phyloP scores from a whole-genome alignment of 768 basidiomycete species.

The Macrocybe gigantea region DNA sequence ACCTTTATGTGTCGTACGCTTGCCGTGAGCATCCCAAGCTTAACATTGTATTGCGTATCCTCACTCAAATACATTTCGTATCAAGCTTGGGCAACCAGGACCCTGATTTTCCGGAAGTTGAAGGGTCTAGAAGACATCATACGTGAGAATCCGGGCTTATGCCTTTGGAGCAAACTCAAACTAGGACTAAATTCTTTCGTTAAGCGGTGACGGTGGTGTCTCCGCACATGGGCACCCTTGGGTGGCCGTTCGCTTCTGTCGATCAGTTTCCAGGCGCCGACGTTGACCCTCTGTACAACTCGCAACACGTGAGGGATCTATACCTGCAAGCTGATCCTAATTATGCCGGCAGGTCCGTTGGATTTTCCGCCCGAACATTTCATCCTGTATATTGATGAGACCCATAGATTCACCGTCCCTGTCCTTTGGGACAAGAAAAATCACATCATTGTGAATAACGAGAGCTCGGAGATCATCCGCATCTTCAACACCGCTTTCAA shows the following conservation, averaged over 20 bases:
- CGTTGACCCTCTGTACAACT: slow-evolving; percentile 66
- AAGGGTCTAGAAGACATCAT: slow-evolving; percentile 88
- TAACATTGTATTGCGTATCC: slow-evolving; percentile 2
- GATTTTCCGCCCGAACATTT: background rate
- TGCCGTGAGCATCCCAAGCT: slow-evolving; percentile 54
- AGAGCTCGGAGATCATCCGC: slow-evolving; percentile 91
- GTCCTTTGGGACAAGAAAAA: slow-evolving; percentile 90
- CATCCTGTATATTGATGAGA: background rate
- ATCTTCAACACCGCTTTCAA: slow-evolving; percentile 89
- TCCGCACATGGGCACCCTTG: slow-evolving; percentile 75
- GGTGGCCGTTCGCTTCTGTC: slow-evolving; percentile 81
- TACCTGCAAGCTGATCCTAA: slow-evolving; percentile 72
- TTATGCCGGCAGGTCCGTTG: slow-evolving; percentile 59
- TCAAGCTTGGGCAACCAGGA: slow-evolving; percentile 84
- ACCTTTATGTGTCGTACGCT: slow-evolving; percentile 82
- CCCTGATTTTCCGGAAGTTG: slow-evolving; percentile 82
- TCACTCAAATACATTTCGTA: slow-evolving; percentile 3
- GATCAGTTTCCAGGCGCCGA: slow-evolving; percentile 69
- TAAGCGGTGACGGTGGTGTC: slow-evolving; percentile 78
- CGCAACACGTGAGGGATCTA: slow-evolving; percentile 75
- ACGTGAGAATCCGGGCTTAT: slow-evolving; percentile 35
- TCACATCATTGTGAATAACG: slow-evolving; percentile 91
- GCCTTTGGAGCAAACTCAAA: no score
- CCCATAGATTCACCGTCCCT: slow-evolving; percentile 74
- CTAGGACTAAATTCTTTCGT: slow-evolving; percentile 2